Conservation (phyloP, 192 early-diverging fungal genomes). For the Mortierella hygrophila region DNA sequence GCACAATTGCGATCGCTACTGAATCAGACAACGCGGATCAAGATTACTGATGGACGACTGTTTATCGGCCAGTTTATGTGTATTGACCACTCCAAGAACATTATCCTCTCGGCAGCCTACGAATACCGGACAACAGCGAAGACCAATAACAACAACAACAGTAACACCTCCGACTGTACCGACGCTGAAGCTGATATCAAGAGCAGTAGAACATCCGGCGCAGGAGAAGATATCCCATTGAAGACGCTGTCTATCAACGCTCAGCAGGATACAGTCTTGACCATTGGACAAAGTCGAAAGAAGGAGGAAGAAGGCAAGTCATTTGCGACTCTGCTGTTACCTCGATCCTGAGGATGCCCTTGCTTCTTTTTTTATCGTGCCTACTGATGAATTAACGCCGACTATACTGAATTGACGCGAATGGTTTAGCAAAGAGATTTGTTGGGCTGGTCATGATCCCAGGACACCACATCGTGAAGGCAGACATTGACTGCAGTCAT, state of each 20-base stretch:
- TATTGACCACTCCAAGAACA: constrained; percentile 79
- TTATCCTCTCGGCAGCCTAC: constrained; percentile 76
- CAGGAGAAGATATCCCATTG: neutral
- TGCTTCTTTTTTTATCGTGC: neutral
- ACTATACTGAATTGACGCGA: neutral
- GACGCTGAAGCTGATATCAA: neutral
- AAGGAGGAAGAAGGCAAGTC: constrained; percentile 20
- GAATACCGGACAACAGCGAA: constrained; percentile 68
- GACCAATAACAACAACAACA: neutral
- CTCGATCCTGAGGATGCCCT: too few relatives aligned
- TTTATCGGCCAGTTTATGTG: constrained; percentile 82
- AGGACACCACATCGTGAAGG: constrained; percentile 74
- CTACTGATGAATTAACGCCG: neutral
- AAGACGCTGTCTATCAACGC: neutral
- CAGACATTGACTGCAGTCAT: constrained; percentile 66
- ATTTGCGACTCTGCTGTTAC: neutral
- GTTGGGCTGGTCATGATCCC: constrained; percentile 86
- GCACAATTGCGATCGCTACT: constrained; percentile 63
- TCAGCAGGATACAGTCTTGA: neutral
- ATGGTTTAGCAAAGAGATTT: constrained; percentile 46
- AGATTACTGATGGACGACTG: constrained; percentile 74
- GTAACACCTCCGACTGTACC: neutral
- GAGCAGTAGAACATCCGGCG: neutral
- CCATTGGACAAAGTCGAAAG: neutral
- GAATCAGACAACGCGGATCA: constrained; percentile 65